Evolutionary conservation across 2,329 filamentous ascomycete genomes (phyloP), one percentile per base, ranked within the genome.

Genomic region (Fusarium sarcochroum): DNA sequence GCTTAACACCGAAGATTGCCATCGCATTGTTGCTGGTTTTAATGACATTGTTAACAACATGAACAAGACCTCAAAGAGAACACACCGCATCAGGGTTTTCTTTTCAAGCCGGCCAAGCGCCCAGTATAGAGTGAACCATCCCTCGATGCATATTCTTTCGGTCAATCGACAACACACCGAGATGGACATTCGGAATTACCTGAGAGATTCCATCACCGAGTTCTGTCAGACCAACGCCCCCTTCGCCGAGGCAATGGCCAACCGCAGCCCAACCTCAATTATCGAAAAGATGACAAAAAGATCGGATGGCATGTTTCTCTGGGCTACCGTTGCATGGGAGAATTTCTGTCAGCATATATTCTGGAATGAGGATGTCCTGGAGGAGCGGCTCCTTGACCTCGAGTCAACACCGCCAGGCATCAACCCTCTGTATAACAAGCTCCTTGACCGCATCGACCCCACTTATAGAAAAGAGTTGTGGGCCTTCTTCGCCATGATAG

Each of bases 291-390:
- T 42, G 6, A 42, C 47, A 3, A 46, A 23, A 13, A 37, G 34
- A 3, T 32, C 56, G 3, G 49, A 20, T 4, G 32, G 48, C 35
- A 59, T 59, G 56, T 59, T 59, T 34, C 42, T 59, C 20, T 32
- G 25, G 23, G 56, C 56, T 11, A 20, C 25, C 8, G 17, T 44
- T 15, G 48, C 56, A 14, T 59, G 56, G 56, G 48, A 59, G 27
- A 34, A 53, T 30, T 59, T 59, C 35, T 7, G 27, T 6, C 40
- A 32, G n/a, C 48, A 48, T 10, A 13, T 59, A 3, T 17, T 53
- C 7, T 59, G 56, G 56, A 59, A 37, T 17, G 18, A 30, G 30
- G 48, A 48, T 9, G 35, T 53, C n/a, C n/a, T 58, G 7, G 21
- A 27, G 20, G 30, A 51, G 20, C 45, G 42, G 15, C 17, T 42